Evolutionary conservation across 2,329 filamentous ascomycete genomes (phyloP).

Genomic region (Ceratocystis albifundus): DNA sequence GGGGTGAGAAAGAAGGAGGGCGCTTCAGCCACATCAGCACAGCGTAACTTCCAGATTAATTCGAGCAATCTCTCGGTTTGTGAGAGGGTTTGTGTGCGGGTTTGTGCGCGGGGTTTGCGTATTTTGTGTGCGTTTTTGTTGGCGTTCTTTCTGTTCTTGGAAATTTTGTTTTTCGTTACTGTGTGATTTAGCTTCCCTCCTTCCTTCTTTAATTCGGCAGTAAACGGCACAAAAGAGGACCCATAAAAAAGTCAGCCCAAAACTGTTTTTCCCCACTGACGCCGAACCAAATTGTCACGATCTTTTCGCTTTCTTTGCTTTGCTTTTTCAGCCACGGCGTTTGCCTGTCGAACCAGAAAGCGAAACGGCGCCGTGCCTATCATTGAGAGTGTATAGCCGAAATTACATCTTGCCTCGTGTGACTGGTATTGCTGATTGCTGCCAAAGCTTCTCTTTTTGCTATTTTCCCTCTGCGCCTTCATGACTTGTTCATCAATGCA

Average conservation of each 20-base stretch:
- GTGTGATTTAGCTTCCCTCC: background rate
- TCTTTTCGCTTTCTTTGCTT: background rate
- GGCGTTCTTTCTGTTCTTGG: background rate
- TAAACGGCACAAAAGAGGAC: background rate
- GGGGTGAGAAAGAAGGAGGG: constrained; percentile 1
- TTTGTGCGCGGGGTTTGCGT: background rate
- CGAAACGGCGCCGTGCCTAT: background rate
- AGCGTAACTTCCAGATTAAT: background rate
- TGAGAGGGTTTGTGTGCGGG: background rate
- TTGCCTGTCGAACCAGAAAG: background rate
- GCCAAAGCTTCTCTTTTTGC: background rate
- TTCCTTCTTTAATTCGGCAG: background rate
- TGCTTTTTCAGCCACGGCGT: background rate
- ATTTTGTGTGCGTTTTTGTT: background rate
- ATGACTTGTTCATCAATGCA: no score
- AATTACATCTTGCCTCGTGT: background rate
- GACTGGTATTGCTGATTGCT: background rate
- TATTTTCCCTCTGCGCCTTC: no score
- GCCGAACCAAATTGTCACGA: background rate
- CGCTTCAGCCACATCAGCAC: background rate
- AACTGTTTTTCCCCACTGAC: background rate
- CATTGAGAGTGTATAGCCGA: background rate
- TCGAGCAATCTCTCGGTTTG: background rate
- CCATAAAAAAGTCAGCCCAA: background rate
- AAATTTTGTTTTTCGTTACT: background rate